Evolutionary conservation across 495 filamentous ascomycete species (phyloP).

Genomic region (Annulohypoxylon moriforme): DNA sequence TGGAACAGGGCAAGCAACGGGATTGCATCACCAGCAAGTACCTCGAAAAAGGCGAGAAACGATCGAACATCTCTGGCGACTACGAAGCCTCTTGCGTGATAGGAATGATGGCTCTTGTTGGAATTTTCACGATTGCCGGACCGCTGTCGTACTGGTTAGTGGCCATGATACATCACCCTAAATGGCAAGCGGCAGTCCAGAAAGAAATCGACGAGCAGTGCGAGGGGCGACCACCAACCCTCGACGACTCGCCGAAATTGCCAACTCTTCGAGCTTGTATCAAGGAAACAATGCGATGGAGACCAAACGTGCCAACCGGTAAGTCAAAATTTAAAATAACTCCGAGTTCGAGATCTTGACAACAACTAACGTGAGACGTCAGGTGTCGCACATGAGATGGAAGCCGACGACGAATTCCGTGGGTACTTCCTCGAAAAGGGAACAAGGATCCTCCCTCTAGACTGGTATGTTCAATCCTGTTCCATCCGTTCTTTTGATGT

Average conservation of each 20-base stretch:
- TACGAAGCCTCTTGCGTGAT: constrained; percentile 55
- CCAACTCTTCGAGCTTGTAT: constrained; percentile 65
- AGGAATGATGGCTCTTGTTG: constrained; percentile 57
- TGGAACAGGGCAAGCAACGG: constrained; percentile 44
- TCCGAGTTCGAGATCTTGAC: background rate
- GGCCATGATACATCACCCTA: constrained; percentile 54
- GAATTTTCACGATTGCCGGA: constrained; percentile 58
- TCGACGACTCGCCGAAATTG: constrained; percentile 55
- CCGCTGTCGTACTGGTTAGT: constrained; percentile 57
- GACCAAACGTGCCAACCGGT: constrained; percentile 60
- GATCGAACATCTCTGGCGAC: constrained; percentile 52
- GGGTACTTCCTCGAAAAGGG: constrained; percentile 60
- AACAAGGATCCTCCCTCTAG: constrained; percentile 61
- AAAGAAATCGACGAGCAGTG: constrained; percentile 66
- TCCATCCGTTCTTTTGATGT: too few species aligned
- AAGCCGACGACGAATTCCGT: constrained; percentile 57
- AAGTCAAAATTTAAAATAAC: background rate
- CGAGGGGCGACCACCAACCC: constrained; percentile 53
- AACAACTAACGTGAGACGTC: background rate
- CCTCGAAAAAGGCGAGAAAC: constrained; percentile 51
- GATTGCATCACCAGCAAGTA: constrained; percentile 54
- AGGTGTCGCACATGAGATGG: constrained; percentile 61
- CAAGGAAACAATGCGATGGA: constrained; percentile 67
- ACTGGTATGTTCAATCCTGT: constrained; percentile 49
- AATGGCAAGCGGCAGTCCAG: constrained; percentile 58